These are phyloP conservation scores for Kodamaea kakaduensis DNA, from an alignment of 805 yeast genomes.

Conservation along the genomic window DNA sequence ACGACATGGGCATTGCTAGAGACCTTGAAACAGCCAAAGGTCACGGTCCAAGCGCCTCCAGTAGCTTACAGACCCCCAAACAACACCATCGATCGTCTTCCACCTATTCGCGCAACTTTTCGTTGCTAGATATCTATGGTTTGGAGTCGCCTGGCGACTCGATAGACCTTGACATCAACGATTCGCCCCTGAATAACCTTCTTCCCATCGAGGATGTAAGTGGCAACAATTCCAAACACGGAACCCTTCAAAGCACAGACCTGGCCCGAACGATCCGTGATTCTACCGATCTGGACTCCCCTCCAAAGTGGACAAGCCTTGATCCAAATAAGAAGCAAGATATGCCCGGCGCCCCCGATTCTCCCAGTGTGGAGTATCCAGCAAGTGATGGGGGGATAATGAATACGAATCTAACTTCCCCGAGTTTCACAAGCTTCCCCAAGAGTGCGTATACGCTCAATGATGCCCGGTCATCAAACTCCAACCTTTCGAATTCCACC, in stretches of 20 bases:
- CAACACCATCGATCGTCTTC: slow-evolving; percentile 30
- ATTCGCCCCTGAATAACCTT: slow-evolving; percentile 1
- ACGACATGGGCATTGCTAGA: slow-evolving; percentile 3
- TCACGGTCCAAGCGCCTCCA: neutral
- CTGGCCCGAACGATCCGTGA: neutral
- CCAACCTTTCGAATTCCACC: too few relatives aligned
- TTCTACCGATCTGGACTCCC: neutral
- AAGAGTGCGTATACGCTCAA: too few relatives aligned
- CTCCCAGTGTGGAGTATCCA: too few relatives aligned
- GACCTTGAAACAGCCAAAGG: neutral
- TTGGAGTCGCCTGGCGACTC: slow-evolving; percentile 18
- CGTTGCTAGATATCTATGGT: slow-evolving; percentile 36
- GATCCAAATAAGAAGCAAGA: too few relatives aligned
- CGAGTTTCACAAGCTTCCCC: too few relatives aligned
- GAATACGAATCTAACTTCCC: too few relatives aligned
- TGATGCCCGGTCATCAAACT: too few relatives aligned
- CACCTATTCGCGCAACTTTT: slow-evolving; percentile 32
- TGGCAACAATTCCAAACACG: too few relatives aligned
- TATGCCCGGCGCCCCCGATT: too few relatives aligned
- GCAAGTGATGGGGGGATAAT: too few relatives aligned
- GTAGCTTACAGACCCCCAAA: slow-evolving; percentile 10
- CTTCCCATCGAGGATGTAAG: too few relatives aligned
- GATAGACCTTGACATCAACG: neutral
- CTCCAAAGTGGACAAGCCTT: neutral
- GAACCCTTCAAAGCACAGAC: too few relatives aligned